Evolutionary conservation across 441 rosid species (phyloP), one percentile per base, ranked within the genome.

Genomic region (Populus trichocarpa): DNA sequence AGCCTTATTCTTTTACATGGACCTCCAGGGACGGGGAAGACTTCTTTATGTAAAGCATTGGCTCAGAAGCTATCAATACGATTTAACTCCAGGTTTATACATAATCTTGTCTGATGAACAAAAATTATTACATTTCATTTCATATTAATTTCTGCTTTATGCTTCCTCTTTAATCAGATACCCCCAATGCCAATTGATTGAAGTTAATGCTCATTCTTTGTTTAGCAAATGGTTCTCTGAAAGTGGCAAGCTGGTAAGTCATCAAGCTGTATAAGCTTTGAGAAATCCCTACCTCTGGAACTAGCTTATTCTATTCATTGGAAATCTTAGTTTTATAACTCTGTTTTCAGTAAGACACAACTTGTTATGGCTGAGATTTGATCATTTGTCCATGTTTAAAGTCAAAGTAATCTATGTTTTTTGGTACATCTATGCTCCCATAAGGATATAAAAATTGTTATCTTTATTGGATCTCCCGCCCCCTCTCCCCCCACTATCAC

Each of bases 201-300:
- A 96, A 90, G 98, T 96, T 84, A 96, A 96, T 85, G 98, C 98
- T 63, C 99, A 94, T 83, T 94, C 99, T 75, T 86, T 96, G 80
- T 96, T 96, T 79, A 94, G 99, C 82, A 96, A 96, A 90, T 96
- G 99, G 99, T 96, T 96, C 85, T 96, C 99, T 63, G 99, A 96
- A 85, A 96, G 99, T 79, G 98, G 99, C 84, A 94, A 96, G 81
- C 85, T 94, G 97, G 99, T 94, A 88, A n/a, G 92, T 83, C 75
- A 42, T 63, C 72, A 69, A 57, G 18, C 57, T 69, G 70, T 73
- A 23, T 71, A 7, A 42, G 70, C 63, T 67, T 66, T 50, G 26
- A 50, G 13, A 74, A 23, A 32, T 10, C 11, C 73, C 71, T 12
- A 13, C 7, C 8, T 23, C 32, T 42, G n/a, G 23, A 4, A 46